These are phyloP conservation scores for Patellifolia procumbens DNA, from an alignment of 179 eudicot species.

Conservation along the genomic window DNA sequence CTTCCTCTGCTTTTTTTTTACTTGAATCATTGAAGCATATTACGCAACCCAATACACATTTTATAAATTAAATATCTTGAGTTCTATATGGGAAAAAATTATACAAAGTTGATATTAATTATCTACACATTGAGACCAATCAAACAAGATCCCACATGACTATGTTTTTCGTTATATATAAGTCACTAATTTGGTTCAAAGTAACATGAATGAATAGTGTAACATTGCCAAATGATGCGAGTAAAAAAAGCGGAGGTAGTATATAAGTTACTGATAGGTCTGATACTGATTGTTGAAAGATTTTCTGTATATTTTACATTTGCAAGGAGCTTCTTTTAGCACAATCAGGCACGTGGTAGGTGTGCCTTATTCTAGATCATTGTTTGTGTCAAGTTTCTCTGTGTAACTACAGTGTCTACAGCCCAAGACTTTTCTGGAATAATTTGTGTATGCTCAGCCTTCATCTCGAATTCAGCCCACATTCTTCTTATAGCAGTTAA, in stretches of 20 bases:
- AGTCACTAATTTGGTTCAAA: too few species aligned
- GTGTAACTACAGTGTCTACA: not conserved
- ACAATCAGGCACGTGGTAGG: not conserved
- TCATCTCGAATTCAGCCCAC: not conserved
- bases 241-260: too few species aligned
- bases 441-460: not conserved
- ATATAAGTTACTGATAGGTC: not conserved
- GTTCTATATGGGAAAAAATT: too few species aligned
- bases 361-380: not conserved
- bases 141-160: too few species aligned
- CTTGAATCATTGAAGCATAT: not conserved
- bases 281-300: too few species aligned
- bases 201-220: too few species aligned
- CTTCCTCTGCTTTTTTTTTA: not conserved
- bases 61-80: too few species aligned
- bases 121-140: too few species aligned
- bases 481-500: not conserved
- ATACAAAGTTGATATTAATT: too few species aligned
- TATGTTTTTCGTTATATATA: too few species aligned
- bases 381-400: not conserved
- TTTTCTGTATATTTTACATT: not conserved
- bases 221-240: too few species aligned
- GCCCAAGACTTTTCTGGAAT: not conserved
- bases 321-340: not conserved
- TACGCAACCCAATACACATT: not conserved